Evolutionary conservation across 2,329 filamentous ascomycete species (phyloP).

Genomic region (Ceratocystis lukuohia): DNA sequence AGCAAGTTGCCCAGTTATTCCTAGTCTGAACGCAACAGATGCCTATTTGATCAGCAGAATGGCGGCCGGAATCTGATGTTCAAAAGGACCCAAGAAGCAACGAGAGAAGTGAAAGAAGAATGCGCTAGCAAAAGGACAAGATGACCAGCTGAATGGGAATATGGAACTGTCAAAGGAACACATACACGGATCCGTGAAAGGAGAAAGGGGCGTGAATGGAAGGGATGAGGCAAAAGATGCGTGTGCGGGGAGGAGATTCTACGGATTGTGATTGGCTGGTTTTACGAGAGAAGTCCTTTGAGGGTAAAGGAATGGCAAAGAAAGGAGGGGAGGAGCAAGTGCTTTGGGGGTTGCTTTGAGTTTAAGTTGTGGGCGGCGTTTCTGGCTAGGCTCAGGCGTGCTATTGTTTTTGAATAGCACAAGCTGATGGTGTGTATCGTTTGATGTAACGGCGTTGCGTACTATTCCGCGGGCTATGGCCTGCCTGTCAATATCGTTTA

Average conservation of each 20-base stretch:
- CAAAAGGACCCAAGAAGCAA: no score
- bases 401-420: neutral
- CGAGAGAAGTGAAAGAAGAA: no score
- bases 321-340: neutral
- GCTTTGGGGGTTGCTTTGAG: neutral
- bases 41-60: no score
- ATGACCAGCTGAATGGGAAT: neutral
- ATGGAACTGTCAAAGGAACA: neutral
- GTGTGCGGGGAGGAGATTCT: neutral
- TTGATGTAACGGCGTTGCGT: neutral
- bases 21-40: neutral
- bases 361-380: no score
- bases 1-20: no score
- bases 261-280: constrained; percentile 1
- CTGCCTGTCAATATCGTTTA: neutral
- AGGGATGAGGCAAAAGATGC: neutral
- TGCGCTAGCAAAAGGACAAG: neutral
- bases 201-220: neutral
- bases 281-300: constrained; percentile 1
- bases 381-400: neutral
- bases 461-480: neutral
- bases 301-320: neutral
- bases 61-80: no score
- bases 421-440: neutral
- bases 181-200: neutral